These are phyloP conservation scores for Karstenula rhodostoma DNA, from an alignment of 2,329 filamentous ascomycete genomes.

Conservation along the genomic window DNA sequence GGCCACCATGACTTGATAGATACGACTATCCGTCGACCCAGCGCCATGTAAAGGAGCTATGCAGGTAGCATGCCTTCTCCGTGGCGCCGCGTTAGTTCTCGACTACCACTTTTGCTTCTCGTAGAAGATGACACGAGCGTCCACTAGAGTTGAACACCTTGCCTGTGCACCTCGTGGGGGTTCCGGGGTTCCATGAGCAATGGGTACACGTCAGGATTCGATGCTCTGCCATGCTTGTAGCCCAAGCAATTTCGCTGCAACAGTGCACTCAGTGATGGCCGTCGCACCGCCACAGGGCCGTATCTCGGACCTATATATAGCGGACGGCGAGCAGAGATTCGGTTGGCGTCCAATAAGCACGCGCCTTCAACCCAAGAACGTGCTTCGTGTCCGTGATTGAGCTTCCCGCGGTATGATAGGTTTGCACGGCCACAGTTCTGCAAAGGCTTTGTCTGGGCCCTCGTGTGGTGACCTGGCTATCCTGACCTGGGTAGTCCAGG, in stretches of 20 bases:
- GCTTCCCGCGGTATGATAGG: constrained; percentile 22
- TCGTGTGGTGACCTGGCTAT: constrained; percentile 28
- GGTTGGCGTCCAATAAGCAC: constrained; percentile 21
- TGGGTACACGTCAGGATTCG: constrained; percentile 25
- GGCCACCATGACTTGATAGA: constrained; percentile 13
- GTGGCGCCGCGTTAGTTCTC: constrained; percentile 1
- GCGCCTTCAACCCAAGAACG: constrained; percentile 13
- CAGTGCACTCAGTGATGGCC: constrained; percentile 19
- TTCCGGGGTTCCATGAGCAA: constrained; percentile 30
- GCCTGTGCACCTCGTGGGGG: constrained; percentile 11
- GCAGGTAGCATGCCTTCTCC: not conserved
- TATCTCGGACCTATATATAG: constrained; percentile 27
- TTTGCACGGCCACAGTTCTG: constrained; percentile 35
- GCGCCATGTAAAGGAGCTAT: not conserved
- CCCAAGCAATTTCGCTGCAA: constrained; percentile 21
- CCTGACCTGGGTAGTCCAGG: constrained; percentile 19
- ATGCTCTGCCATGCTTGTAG: constrained; percentile 3
- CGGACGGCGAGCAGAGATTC: constrained; percentile 20
- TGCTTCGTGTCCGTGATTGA: constrained; percentile 26
- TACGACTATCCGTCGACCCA: constrained; percentile 1
- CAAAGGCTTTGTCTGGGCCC: constrained; percentile 30
- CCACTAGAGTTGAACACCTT: constrained; percentile 17
- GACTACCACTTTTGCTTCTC: not conserved
- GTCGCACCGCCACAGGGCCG: constrained; percentile 28
- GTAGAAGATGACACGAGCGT: not conserved